phyloP scores from a whole-genome alignment of 495 filamentous ascomycete species.

The Penicillium desertorum region DNA sequence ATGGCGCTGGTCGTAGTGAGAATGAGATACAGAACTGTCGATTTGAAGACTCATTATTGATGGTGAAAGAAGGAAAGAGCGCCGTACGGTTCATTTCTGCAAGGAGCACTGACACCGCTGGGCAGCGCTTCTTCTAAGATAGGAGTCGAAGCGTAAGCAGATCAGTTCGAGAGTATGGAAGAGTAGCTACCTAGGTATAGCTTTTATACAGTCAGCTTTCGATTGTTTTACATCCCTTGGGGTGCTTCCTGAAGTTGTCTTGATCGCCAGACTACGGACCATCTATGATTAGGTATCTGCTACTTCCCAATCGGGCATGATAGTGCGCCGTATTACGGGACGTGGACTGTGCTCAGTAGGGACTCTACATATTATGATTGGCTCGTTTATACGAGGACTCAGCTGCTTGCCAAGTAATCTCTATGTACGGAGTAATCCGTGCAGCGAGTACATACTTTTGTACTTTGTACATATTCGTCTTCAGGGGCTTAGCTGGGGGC shows the following conservation, averaged over 20 bases:
- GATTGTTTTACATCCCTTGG: neutral
- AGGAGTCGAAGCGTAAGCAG: neutral
- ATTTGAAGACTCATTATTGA: neutral
- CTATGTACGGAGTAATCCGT: neutral
- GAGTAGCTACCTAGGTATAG: neutral
- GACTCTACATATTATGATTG: neutral
- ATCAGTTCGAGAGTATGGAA: neutral
- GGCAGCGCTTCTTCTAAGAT: neutral
- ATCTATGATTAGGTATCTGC: neutral
- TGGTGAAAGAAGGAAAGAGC: neutral
- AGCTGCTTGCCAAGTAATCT: too few species aligned
- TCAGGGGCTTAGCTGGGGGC: neutral
- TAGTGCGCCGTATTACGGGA: slow-evolving; percentile 9
- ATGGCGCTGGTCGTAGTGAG: slow-evolving; percentile 6
- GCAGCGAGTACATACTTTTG: too few species aligned
- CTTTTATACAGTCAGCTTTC: neutral
- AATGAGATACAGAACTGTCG: neutral
- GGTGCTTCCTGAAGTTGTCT: neutral
- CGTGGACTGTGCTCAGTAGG: neutral
- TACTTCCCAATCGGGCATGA: slow-evolving; percentile 6
- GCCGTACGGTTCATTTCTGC: neutral
- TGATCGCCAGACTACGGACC: neutral
- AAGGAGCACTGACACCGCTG: neutral
- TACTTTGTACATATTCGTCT: too few species aligned
- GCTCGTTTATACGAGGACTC: neutral